Percentiles rank a stretch among this genome's conserved stretches.
Evolutionary conservation across 2,329 filamentous ascomycete species (phyloP).

Genomic region (Pezizomycotina sp.): DNA sequence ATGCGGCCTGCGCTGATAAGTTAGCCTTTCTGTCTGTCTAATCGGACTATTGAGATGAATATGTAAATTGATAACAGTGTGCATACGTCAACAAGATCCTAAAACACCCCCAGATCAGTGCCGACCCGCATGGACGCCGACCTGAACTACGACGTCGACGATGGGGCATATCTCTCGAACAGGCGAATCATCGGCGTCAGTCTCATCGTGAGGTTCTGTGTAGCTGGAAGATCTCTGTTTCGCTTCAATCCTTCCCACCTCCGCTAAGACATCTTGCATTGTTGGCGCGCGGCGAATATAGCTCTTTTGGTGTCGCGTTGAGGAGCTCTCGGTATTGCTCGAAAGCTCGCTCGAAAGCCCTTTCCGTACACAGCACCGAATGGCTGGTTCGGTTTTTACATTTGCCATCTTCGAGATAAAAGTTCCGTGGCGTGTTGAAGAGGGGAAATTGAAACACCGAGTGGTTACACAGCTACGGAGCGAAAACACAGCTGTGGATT

Average conservation of each 20-base stretch:
- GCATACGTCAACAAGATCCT: constrained; percentile 5
- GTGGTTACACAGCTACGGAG: too few species aligned
- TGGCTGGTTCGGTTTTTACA: too few species aligned
- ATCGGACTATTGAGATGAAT: background rate
- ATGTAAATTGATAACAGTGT: background rate
- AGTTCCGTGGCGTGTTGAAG: too few species aligned
- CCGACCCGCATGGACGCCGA: constrained; percentile 10
- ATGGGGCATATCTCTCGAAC: constrained; percentile 3
- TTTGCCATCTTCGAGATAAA: too few species aligned
- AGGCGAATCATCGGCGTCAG: constrained; percentile 7
- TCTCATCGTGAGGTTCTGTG: constrained; percentile 2
- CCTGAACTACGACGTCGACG: constrained; percentile 14
- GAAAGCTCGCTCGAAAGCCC: too few species aligned
- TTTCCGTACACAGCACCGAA: too few species aligned
- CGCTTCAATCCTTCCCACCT: constrained; percentile 4
- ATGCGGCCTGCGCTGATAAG: constrained; percentile 9
- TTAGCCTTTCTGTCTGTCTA: background rate
- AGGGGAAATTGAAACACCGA: too few species aligned
- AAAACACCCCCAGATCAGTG: constrained; percentile 9
- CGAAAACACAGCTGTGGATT: too few species aligned
- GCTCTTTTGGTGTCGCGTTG: too few species aligned
- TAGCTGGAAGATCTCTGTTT: constrained; percentile 2
- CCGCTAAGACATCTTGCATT: constrained; percentile 2
- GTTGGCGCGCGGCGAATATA: too few species aligned
- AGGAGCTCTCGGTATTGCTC: too few species aligned